Conservation (phyloP, 352 stramenopile species). For the Phytophthora syringae region DNA sequence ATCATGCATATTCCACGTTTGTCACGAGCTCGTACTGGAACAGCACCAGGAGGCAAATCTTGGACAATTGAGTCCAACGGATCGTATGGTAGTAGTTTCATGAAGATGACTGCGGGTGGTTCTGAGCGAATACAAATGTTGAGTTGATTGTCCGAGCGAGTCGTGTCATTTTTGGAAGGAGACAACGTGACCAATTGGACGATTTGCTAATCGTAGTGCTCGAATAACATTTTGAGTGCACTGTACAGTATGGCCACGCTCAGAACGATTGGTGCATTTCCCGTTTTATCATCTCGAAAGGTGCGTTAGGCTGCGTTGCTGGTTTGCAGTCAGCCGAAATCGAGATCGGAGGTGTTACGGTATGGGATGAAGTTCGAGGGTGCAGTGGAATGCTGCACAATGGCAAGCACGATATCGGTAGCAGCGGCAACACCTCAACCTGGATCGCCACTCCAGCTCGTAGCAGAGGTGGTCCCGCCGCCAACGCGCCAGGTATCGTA, state of each 20-base stretch:
- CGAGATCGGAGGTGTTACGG: no score
- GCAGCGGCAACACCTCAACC: no score
- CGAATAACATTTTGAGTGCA: slow-evolving; percentile 6
- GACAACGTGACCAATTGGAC: neutral
- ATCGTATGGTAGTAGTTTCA: neutral
- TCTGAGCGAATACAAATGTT: neutral
- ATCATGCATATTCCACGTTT: neutral
- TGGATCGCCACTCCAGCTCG: no score
- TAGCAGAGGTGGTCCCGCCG: no score
- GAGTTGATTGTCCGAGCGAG: neutral
- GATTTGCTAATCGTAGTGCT: neutral
- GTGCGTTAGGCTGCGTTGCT: neutral
- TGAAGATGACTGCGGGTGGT: neutral
- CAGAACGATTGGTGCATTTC: neutral
- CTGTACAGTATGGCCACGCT: neutral
- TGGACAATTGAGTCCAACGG: neutral
- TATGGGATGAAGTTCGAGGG: no score
- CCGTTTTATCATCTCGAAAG: slow-evolving; percentile 8
- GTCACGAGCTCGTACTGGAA: neutral
- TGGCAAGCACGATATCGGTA: no score
- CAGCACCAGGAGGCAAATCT: neutral
- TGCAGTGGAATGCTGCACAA: no score
- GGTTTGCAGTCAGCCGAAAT: no score
- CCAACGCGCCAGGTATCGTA: no score
- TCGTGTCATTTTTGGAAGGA: neutral